phyloP scores from a whole-genome alignment of 768 basidiomycete genomes.

The Tulasnella sp. region DNA sequence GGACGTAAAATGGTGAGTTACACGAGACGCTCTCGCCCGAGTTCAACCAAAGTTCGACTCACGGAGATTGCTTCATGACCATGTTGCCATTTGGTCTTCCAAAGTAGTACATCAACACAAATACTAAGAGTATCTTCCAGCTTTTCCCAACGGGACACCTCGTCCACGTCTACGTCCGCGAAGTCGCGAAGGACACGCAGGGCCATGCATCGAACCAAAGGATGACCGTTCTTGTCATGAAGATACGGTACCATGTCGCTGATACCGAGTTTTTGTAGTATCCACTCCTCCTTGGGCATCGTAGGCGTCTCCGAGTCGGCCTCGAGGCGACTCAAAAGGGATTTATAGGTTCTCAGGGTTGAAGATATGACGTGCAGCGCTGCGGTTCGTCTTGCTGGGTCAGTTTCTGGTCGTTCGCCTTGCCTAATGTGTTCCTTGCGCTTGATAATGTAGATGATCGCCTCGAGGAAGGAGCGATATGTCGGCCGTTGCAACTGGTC shows the following conservation, averaged over 20 bases:
- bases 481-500: not conserved
- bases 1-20: not conserved
- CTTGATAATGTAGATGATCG: not conserved
- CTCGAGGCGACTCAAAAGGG: not conserved
- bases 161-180: not conserved
- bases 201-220: not conserved
- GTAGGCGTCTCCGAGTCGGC: not conserved
- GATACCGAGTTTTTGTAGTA: not conserved
- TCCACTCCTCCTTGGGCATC: not conserved
- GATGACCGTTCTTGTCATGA: not conserved
- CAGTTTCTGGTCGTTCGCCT: not conserved
- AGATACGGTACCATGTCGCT: not conserved
- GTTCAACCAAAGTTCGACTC: not conserved
- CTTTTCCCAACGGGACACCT: not conserved
- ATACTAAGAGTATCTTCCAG: not conserved
- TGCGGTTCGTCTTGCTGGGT: not conserved
- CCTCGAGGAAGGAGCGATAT: not conserved
- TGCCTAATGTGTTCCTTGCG: not conserved
- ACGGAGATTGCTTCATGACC: not conserved
- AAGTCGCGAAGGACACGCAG: not conserved
- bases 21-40: not conserved
- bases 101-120: not conserved
- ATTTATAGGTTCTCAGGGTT: not conserved
- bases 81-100: slow-evolving; percentile 21
- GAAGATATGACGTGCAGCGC: not conserved